Base-by-base conservation (phyloP, 805 yeast species). In the Tetrapisispora namnaoensis region DNA sequence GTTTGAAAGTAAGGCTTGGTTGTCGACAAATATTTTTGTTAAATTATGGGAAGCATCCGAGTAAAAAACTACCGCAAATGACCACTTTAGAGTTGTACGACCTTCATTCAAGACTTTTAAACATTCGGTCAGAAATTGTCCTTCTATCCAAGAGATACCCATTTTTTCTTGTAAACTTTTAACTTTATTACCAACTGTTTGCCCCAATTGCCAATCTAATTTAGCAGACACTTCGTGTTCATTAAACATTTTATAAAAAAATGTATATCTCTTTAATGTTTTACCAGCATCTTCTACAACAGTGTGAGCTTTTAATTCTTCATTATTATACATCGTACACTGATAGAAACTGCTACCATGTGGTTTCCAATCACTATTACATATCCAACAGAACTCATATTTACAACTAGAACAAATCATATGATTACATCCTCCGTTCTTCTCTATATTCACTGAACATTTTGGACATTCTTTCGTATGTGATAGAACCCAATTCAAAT, bases 351-450 rank as follows among this genome's bases (percentile, higher is more conserved):
- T 69, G 28, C 74, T 70, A 3, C 79, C 80, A 67, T 91, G 98
- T 16, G 67, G 67, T 0, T 62, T 58, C 99, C 99, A 91, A 34
- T 71, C 76, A 3, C 82, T 82, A 52, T 78, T 63, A 66, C 99
- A 93, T 37, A 90, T 80, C 99, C 99, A 93, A 66, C 99, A 93
- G 61, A 89, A 93, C 62, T 90, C 86, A 62, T 78, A 67, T 13
- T 64, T 61, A 65, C 99, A 93, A 50, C 79, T 82, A 3, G 77
- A 71, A 65, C 99, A 93, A 1, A 80, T 76, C 96, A 93, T 91
- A 67, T 93, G 99, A 66, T 91, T 91, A 68, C 99, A 93, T 0
- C 99, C 99, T 21, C 97, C 98, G 61, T 85, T 85, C 59, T 91
- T 89, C 62, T 93, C 97, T 53, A 91, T 93, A 28, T 80, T 71